phyloP scores from a whole-genome alignment of 768 basidiomycete species.

The Rhodotorula toruloides region DNA sequence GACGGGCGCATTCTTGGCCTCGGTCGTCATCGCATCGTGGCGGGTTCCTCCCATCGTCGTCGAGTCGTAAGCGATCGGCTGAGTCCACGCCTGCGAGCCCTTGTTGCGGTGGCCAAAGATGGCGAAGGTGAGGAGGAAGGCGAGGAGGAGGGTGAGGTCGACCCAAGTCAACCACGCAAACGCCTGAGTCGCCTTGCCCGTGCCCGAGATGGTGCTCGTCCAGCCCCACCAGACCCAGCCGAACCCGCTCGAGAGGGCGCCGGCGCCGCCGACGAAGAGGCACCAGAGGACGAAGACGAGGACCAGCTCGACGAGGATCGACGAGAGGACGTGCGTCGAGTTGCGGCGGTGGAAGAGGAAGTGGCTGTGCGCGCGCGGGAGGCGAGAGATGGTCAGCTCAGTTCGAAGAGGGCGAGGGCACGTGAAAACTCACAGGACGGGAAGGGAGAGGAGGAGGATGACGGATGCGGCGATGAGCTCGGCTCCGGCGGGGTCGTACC shows the following conservation, averaged over 20 bases:
- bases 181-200: conserved; percentile 11
- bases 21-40: too few relatives aligned
- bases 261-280: conserved; percentile 18
- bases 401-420: too few relatives aligned
- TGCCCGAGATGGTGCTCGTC: neutral
- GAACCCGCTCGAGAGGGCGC: conserved; percentile 10
- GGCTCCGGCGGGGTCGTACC: neutral
- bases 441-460: conserved; percentile 3
- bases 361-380: neutral
- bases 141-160: conserved; percentile 11
- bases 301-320: conserved; percentile 9
- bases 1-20: too few relatives aligned
- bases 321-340: neutral
- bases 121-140: neutral
- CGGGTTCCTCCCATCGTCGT: too few relatives aligned
- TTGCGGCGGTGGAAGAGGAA: conserved; percentile 21
- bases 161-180: conserved; percentile 31
- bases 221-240: neutral
- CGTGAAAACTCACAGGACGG: neutral
- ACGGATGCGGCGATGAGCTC: conserved; percentile 13
- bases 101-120: neutral
- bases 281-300: conserved; percentile 17
- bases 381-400: neutral
- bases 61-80: neutral
- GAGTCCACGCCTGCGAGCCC: neutral